A percentile compares a stretch with the other conserved stretches of the same genome.
Conservation (phyloP, 148 eudicot genomes). For the Heliamphora exappendiculata region DNA sequence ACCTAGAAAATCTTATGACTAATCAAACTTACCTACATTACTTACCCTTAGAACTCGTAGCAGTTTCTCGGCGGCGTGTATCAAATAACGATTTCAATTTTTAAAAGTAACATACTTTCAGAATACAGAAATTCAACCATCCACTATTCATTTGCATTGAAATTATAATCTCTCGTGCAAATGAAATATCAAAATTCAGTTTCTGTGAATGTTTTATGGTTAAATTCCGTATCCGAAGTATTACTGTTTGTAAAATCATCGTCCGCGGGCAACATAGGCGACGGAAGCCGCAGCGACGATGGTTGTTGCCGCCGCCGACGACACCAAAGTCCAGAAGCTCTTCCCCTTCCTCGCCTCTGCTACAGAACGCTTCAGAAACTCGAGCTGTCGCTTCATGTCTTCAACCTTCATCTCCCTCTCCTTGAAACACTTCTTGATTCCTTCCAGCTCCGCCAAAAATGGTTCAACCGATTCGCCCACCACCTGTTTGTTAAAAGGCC, state of each 20-base stretch:
- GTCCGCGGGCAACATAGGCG: constrained; percentile 57
- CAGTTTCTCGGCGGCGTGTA: background rate
- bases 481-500: constrained; percentile 1
- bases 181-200: no score
- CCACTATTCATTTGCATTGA: no score
- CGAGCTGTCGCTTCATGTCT: constrained; percentile 50
- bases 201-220: no score
- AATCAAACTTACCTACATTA: background rate
- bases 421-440: constrained; percentile 45
- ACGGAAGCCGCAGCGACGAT: constrained; percentile 67
- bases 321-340: constrained; percentile 63
- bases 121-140: background rate
- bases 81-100: no score
- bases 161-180: no score
- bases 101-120: no score
- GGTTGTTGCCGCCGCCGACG: constrained; percentile 77
- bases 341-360: constrained; percentile 53
- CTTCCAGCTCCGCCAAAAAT: constrained; percentile 39
- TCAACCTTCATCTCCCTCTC: constrained; percentile 41
- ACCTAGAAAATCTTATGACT: background rate
- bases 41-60: background rate
- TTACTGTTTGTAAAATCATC: constrained; percentile 20
- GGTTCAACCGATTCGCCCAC: constrained; percentile 28
- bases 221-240: no score
- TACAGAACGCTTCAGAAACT: constrained; percentile 35